Percentiles rank a stretch among this genome's conserved stretches.
These are phyloP conservation scores for Mucor indicus DNA, from an alignment of 371 early-diverging fungal genomes.

Conservation along the genomic window DNA sequence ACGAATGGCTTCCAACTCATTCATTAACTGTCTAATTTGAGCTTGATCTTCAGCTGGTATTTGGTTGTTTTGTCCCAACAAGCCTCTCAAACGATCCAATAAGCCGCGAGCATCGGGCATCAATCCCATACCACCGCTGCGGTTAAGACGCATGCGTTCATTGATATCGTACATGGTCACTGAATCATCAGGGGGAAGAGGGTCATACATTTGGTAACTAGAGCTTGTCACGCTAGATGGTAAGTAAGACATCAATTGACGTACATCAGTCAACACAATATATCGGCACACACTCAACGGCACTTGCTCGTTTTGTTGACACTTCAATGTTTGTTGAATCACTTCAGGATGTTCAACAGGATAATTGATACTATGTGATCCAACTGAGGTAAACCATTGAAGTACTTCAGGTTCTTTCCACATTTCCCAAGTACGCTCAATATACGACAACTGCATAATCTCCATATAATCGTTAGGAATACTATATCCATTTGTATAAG, in stretches of 20 bases:
- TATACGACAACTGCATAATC: slow-evolving; percentile 20
- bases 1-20: slow-evolving; percentile 26
- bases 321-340: slow-evolving; percentile 16
- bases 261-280: slow-evolving; percentile 68
- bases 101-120: slow-evolving; percentile 14
- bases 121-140: not conserved
- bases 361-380: slow-evolving; percentile 6
- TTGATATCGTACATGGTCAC: slow-evolving; percentile 43
- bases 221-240: slow-evolving; percentile 51
- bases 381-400: slow-evolving; percentile 48
- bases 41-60: slow-evolving; percentile 13
- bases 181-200: slow-evolving; percentile 69
- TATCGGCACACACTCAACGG: slow-evolving; percentile 71
- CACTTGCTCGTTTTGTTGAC: slow-evolving; percentile 22
- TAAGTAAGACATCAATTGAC: slow-evolving; percentile 49
- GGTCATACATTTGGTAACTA: slow-evolving; percentile 71
- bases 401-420: slow-evolving; percentile 77
- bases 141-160: slow-evolving; percentile 19
- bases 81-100: slow-evolving; percentile 12
- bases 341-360: slow-evolving; percentile 2
- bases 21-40: slow-evolving; percentile 24
- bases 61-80: slow-evolving; percentile 12
- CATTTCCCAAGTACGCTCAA: slow-evolving; percentile 57
- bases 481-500: not conserved
- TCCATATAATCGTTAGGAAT: slow-evolving; percentile 29